Base-by-base conservation (phyloP, 2,329 filamentous ascomycete genomes). In the Coniella vitis region DNA sequence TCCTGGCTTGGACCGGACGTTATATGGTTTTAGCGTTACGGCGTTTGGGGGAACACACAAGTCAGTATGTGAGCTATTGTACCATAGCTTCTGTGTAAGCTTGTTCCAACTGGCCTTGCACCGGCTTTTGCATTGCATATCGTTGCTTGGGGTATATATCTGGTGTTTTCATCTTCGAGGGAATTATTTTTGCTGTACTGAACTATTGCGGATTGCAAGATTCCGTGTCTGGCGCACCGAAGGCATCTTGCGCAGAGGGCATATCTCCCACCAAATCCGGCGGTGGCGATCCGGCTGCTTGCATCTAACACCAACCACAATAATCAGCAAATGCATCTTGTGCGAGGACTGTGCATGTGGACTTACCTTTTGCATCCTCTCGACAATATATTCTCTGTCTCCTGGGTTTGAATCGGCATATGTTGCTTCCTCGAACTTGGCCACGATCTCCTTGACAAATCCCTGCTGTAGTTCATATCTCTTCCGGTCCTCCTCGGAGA, bases 281-380 rank as follows among this genome's bases (percentile, higher is more conserved):
- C 1, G 93, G 93, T 38, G 93, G 93, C 17, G 87, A 90, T 9
- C 93, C 93, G 53, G 86, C 86, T 45, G 84, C 84, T 90, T 98
- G 93, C 93, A 98, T 98, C 91, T 96, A 61, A 21, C 50, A 47
- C 49, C 40, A 34, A 29, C 25, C 7, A 35, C 48, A 62, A 62
- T 48, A 44, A 50, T 41, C 41, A 43, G 22, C 34, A 19, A 16
- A 29, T 32, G 38, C 38, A 7, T 35, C 31, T 21, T 20, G 16
- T 38, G 7, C 5, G 35, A 40, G 39, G n/a, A 14, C 29, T 38
- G 10, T 44, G 39, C 19, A 32, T 12, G 7, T 7, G 8, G 20
- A 47, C 76, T 64, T 67, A 95, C 91, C 83, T 91, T 91, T 67
- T 97, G 91, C 93, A 98, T 98, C 64, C 85, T 84, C 61, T 96